Conservation (phyloP, 345 rosid genomes). For the Fremontodendron californicum region DNA sequence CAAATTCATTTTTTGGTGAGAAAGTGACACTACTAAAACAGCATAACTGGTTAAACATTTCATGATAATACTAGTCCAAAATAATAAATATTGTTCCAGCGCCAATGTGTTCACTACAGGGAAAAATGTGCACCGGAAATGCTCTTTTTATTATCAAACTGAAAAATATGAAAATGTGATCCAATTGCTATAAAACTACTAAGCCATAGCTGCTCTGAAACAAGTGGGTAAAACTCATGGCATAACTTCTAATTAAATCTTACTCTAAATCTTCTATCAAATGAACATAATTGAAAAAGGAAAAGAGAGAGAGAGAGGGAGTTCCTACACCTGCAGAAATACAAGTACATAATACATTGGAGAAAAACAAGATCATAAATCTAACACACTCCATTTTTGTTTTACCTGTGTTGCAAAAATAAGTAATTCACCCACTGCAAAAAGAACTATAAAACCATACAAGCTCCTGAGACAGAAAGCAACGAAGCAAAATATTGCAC, state of each 20-base stretch:
- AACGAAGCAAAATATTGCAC: constrained; percentile 69
- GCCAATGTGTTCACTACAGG: neutral
- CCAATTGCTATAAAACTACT: neutral
- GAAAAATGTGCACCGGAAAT: neutral
- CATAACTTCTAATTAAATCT: constrained; percentile 1
- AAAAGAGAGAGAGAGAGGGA: neutral
- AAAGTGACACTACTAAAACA: neutral
- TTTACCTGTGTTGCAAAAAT: constrained; percentile 95
- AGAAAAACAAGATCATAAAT: constrained; percentile 2
- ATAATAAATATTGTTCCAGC: neutral
- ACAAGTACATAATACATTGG: neutral
- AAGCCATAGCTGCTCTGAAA: neutral
- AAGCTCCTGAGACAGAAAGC: constrained; percentile 76
- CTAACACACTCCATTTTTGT: neutral
- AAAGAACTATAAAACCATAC: constrained; percentile 71
- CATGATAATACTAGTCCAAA: neutral
- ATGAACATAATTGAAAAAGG: neutral
- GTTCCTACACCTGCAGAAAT: neutral
- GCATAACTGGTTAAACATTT: neutral
- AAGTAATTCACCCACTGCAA: constrained; percentile 76
- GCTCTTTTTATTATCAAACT: neutral
- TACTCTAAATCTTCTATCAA: neutral
- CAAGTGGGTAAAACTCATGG: neutral
- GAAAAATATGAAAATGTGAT: neutral
- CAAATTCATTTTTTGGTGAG: neutral